Evolutionary conservation across 305 asterid genomes (phyloP).

Genomic region (Fraxinus latifolia): DNA sequence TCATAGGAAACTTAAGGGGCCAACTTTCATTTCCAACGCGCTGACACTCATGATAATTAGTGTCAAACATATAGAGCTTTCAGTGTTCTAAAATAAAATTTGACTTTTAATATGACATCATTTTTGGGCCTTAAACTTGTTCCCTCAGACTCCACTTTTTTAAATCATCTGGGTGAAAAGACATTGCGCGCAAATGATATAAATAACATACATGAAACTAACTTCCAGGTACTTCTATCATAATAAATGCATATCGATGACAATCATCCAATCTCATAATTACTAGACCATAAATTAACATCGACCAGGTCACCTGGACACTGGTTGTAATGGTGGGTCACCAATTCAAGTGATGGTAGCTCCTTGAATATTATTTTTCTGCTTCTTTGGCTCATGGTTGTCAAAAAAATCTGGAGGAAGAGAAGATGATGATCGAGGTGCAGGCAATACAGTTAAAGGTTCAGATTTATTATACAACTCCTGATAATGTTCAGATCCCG

Average conservation of each 20-base stretch:
- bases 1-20: not conserved
- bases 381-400: conserved; percentile 58
- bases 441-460: conserved; percentile 40
- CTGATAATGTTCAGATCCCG: conserved; percentile 36
- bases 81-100: conserved; percentile 1
- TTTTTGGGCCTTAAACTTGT: not conserved
- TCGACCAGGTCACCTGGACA: not conserved
- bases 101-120: not conserved
- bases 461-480: conserved; percentile 39
- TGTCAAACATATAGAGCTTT: not conserved
- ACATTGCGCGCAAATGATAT: not conserved
- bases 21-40: not conserved
- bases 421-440: conserved; percentile 41
- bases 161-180: not conserved
- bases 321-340: not conserved
- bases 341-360: not conserved
- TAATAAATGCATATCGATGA: not conserved
- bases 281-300: not conserved
- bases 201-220: not conserved
- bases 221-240: conserved; percentile 1
- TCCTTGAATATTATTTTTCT: conserved; percentile 16
- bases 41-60: not conserved
- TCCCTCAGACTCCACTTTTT: conserved; percentile 1
- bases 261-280: not conserved
- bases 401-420: conserved; percentile 80